Base-by-base conservation (phyloP, 2,329 filamentous ascomycete genomes). In the Fusarium compactum region DNA sequence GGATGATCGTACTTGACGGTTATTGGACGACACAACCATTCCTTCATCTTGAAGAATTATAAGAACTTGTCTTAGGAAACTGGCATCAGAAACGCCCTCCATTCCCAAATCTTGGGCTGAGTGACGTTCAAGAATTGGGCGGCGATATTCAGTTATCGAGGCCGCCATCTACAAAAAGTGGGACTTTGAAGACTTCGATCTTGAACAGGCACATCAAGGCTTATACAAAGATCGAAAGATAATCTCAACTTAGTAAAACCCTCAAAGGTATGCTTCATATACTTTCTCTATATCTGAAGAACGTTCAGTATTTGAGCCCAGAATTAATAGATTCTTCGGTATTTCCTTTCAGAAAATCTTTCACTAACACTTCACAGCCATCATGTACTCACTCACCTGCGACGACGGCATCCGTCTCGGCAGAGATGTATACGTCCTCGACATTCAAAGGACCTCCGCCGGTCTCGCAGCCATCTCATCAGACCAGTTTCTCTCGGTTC, bases 401-500 rank as follows among this genome's bases (percentile, higher is more conserved):
- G 58, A 76, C 58, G 80, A 80, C 54, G 62, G 68, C 32, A 74
- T 79, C 68, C 69, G 62, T 70, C 75, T 79, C 66, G 72, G 74
- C 29, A 65, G 62, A 51, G 84, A 85, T 46, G 81, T 85, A 54
- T 91, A 91, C 77, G 85, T 91, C 34, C 85, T 89, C 52, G 85
- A 88, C 63, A 81, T 91, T 55, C 80, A 85, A 27, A 83, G 86
- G n/a, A 81, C 86, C 6, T 71, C 81, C 1, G 77, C 80, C 3
- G 83, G 85, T 8, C 83, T 92, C 43, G 89, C 87, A 3, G 85
- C 88, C 18, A 91, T 92, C 60, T 87, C 90, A 5, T 93, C 92
- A 1, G 90, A 94, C 80, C 89, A 93, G 79, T 85, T 84, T n/a
- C 82, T 95, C 22, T 86, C 88, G 29, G 80, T 93, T 20, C 86